Evolutionary conservation across 2,329 filamentous ascomycete genomes (phyloP).

Genomic region (Aspergillus felis): DNA sequence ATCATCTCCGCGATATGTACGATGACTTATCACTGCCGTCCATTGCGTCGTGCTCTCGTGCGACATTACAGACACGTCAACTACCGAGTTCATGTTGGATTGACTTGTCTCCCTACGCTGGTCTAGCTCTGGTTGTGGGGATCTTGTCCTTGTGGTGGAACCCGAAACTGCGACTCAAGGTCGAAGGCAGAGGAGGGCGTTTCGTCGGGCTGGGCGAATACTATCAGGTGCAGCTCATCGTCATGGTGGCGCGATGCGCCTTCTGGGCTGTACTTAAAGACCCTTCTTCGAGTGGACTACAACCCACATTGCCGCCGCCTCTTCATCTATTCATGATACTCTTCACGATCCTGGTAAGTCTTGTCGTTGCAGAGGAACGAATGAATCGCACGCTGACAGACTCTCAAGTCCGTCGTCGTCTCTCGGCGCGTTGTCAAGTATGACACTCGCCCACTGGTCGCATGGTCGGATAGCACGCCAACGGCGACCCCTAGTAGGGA

Average conservation of each 20-base stretch:
- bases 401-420: constrained; percentile 31
- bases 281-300: constrained; percentile 30
- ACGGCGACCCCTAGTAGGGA: constrained; percentile 23
- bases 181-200: constrained; percentile 39
- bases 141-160: constrained; percentile 49
- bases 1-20: constrained; percentile 10
- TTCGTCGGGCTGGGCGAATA: constrained; percentile 43
- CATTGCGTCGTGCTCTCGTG: constrained; percentile 18
- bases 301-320: constrained; percentile 27
- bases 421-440: constrained; percentile 38
- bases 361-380: neutral
- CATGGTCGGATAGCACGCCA: constrained; percentile 38
- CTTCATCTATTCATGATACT: constrained; percentile 39
- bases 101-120: constrained; percentile 32
- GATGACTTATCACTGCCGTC: constrained; percentile 13
- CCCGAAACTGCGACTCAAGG: constrained; percentile 43
- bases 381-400: constrained; percentile 15
- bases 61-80: constrained; percentile 14
- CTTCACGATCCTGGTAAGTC: constrained; percentile 37
- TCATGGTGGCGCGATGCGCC: constrained; percentile 41
- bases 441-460: constrained; percentile 39
- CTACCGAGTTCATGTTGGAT: constrained; percentile 26
- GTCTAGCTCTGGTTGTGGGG: constrained; percentile 39
- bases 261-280: constrained; percentile 44
- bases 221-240: constrained; percentile 45